Evolutionary conservation across 345 rosid species (phyloP).

Genomic region (Acer campestre): DNA sequence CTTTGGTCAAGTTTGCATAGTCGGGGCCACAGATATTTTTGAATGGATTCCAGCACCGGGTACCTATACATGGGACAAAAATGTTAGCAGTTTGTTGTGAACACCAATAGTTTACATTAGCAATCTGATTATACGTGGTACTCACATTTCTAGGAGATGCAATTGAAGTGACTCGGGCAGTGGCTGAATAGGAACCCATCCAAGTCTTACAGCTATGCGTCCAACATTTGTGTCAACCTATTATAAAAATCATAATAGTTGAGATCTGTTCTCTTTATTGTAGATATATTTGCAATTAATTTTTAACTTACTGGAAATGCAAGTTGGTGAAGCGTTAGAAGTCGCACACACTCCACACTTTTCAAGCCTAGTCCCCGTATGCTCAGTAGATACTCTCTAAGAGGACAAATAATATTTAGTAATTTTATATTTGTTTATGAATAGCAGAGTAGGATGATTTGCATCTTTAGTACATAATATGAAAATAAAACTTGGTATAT

Average conservation of each 20-base stretch:
- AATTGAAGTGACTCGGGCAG: constrained; percentile 96
- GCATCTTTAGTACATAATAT: neutral
- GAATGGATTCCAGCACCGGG: constrained; percentile 90
- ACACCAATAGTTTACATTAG: constrained; percentile 6
- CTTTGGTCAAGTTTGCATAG: constrained; percentile 92
- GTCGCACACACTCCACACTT: constrained; percentile 98
- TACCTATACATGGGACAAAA: constrained; percentile 52
- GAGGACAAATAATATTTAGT: constrained; percentile 26
- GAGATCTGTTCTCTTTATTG: constrained; percentile 20
- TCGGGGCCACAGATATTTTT: constrained; percentile 96
- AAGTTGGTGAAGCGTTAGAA: constrained; percentile 91
- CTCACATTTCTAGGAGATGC: constrained; percentile 96
- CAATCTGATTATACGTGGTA: constrained; percentile 14
- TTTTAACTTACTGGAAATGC: constrained; percentile 87
- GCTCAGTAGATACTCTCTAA: constrained; percentile 88
- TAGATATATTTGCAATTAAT: constrained; percentile 1
- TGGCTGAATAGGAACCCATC: constrained; percentile 99
- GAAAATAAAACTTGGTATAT: neutral
- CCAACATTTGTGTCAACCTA: constrained; percentile 99
- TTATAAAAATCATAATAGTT: constrained; percentile 20
- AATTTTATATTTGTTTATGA: neutral
- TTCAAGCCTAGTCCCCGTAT: constrained; percentile 84
- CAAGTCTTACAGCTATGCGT: constrained; percentile 93
- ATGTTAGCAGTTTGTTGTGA: constrained; percentile 17
- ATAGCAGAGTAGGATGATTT: constrained; percentile 29